phyloP scores from a whole-genome alignment of 306 rosid species.

The Cucurbita moschata region DNA sequence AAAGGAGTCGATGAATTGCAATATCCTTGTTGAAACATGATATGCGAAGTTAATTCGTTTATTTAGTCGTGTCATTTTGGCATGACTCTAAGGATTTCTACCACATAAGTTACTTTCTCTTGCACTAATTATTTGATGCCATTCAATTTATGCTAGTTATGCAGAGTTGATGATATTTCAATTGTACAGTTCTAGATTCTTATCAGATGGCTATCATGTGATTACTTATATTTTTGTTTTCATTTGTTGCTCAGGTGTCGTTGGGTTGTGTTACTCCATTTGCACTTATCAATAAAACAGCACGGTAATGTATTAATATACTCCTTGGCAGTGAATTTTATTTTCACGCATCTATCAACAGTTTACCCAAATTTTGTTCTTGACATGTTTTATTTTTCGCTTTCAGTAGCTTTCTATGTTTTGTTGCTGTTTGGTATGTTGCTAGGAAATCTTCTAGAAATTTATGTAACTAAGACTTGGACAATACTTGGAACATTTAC shows the following conservation, averaged over 20 bases:
- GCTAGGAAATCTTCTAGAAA: neutral
- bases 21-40: neutral
- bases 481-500: neutral
- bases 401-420: neutral
- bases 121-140: neutral
- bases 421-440: neutral
- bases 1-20: neutral
- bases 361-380: neutral
- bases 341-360: neutral
- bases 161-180: neutral
- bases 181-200: neutral
- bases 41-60: neutral
- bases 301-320: slow-evolving; percentile 32
- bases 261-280: slow-evolving; percentile 86
- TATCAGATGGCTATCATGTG: neutral
- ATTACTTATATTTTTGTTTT: slow-evolving; percentile 1
- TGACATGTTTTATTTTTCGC: neutral
- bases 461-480: neutral
- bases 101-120: neutral
- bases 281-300: slow-evolving; percentile 77
- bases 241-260: slow-evolving; percentile 45
- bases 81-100: neutral
- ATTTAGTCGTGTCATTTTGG: neutral
- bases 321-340: neutral
- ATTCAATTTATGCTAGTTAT: neutral